Evolutionary conservation across 2,329 filamentous ascomycete species (phyloP).

Genomic region (Alternaria sp.): DNA sequence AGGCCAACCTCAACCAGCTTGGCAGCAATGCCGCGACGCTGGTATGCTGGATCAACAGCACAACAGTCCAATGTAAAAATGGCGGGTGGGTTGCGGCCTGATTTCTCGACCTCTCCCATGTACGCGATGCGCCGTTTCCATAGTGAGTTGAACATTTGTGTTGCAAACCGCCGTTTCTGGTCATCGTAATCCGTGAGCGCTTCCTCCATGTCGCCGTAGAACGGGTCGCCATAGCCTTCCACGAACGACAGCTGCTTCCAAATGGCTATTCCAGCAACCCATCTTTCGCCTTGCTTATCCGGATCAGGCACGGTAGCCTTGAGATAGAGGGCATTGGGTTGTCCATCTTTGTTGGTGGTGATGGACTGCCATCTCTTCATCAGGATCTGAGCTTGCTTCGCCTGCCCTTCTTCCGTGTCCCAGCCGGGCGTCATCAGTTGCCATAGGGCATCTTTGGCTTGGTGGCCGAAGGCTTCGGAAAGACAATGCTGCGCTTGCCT

Average conservation of each 20-base stretch:
- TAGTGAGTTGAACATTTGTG: slow-evolving; percentile 55
- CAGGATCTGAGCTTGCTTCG: slow-evolving; percentile 47
- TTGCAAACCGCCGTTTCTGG: slow-evolving; percentile 54
- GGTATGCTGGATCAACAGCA: slow-evolving; percentile 60
- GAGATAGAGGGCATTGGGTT: slow-evolving; percentile 59
- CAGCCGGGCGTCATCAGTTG: slow-evolving; percentile 60
- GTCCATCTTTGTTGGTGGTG: slow-evolving; percentile 52
- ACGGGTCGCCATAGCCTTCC: slow-evolving; percentile 55
- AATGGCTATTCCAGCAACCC: slow-evolving; percentile 61
- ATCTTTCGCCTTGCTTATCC: slow-evolving; percentile 21
- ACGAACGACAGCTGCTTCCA: slow-evolving; percentile 62
- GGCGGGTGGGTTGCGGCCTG: slow-evolving; percentile 48
- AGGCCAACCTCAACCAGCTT: slow-evolving; percentile 44
- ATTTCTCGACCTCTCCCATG: slow-evolving; percentile 34
- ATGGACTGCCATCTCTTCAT: slow-evolving; percentile 51
- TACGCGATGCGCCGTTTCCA: slow-evolving; percentile 49
- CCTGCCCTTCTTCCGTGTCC: slow-evolving; percentile 57
- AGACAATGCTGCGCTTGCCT: slow-evolving; percentile 40
- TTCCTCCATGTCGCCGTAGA: slow-evolving; percentile 22
- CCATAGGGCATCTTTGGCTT: slow-evolving; percentile 61
- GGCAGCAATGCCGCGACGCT: slow-evolving; percentile 51
- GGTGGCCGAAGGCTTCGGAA: slow-evolving; percentile 57
- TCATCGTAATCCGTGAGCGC: slow-evolving; percentile 49
- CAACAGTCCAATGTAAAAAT: slow-evolving; percentile 55
- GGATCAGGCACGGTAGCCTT: slow-evolving; percentile 58